Evolutionary conservation across 2,329 filamentous ascomycete genomes (phyloP).

Genomic region (Exserohilum rostratum): DNA sequence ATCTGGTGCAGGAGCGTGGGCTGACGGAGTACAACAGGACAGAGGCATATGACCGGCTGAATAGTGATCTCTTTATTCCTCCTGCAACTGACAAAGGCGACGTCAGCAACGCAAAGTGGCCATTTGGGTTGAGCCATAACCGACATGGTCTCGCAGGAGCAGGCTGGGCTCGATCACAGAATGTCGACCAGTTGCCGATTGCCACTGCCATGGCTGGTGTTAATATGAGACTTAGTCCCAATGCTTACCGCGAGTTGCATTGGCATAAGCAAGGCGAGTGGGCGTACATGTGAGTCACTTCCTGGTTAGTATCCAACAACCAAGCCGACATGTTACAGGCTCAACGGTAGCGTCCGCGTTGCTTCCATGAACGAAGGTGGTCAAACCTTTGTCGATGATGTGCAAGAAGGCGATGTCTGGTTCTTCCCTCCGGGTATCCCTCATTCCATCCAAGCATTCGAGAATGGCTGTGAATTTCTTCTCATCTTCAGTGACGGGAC

Average conservation of each 20-base stretch:
- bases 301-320: no score
- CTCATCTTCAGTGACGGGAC: slow-evolving; percentile 63
- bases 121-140: slow-evolving; percentile 50
- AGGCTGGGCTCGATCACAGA: slow-evolving; percentile 52
- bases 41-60: slow-evolving; percentile 45
- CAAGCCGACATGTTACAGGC: slow-evolving; percentile 4
- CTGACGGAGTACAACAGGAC: slow-evolving; percentile 1
- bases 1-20: fast-evolving
- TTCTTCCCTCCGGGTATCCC: slow-evolving; percentile 47
- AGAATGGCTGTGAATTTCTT: slow-evolving; percentile 56
- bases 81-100: slow-evolving; percentile 50
- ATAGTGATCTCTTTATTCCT: slow-evolving; percentile 49
- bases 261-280: slow-evolving; percentile 65
- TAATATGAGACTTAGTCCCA: slow-evolving; percentile 49
- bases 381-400: slow-evolving; percentile 50
- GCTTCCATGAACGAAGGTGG: slow-evolving; percentile 60
- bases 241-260: slow-evolving; percentile 68
- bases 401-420: slow-evolving; percentile 50
- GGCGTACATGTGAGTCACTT: slow-evolving; percentile 51
- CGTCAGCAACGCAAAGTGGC: slow-evolving; percentile 51
- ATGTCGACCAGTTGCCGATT: slow-evolving; percentile 46
- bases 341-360: slow-evolving; percentile 60
- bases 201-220: slow-evolving; percentile 53
- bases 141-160: slow-evolving; percentile 48
- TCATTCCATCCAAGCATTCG: slow-evolving; percentile 60